Base-by-base conservation (phyloP, 2,329 filamentous ascomycete species). In the Aspergillaceae sp. region DNA sequence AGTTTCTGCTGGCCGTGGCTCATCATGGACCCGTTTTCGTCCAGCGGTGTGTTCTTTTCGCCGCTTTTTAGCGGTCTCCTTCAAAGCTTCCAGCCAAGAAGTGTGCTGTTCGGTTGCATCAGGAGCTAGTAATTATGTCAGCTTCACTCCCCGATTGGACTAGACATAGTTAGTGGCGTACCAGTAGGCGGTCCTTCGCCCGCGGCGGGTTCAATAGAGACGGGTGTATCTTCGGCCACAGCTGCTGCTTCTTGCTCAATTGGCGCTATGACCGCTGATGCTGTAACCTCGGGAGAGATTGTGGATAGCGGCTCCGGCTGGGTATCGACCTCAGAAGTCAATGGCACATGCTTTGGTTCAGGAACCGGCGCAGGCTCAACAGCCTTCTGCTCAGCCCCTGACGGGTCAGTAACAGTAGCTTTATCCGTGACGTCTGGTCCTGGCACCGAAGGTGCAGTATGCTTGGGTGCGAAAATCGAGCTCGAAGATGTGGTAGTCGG, bases 21-120 rank as follows among this genome's bases (percentile, higher is more conserved):
- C 51, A 35, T 58, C 56, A 28, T 54, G 43, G 4, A 53, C 46
- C 30, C 64, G 56, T 51, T 67, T 67, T n/a, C 59, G 60, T 35
- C 48, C 54, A 4, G 48, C 48, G 7, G 51, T 47, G 30, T 42
- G 42, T 10, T 52, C 50, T 6, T 52, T 48, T 41, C 60, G 59
- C 35, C 60, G 54, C 34, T 48, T 56, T 32, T 54, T 52, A 7
- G 57, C 56, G 8, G 57, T 52, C 48, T 56, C 53, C 40, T 48
- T 55, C 37, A 59, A 41, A 1, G 52, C 41, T 2, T 49, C 43
- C 42, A 58, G 46, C 57, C 57, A 59, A 4, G 45, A 45, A 46
- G 41, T 10, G 29, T 47, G 50, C 5, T 44, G 44, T 7, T 47
- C 49, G 35, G 43, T 36, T 26, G 36, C 43, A 30, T 51, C 48